A percentile compares a stretch with the other conserved stretches of the same genome.
These are phyloP conservation scores for Talaromyces sp. DNA, from an alignment of 2,329 filamentous ascomycete genomes.

Conservation along the genomic window DNA sequence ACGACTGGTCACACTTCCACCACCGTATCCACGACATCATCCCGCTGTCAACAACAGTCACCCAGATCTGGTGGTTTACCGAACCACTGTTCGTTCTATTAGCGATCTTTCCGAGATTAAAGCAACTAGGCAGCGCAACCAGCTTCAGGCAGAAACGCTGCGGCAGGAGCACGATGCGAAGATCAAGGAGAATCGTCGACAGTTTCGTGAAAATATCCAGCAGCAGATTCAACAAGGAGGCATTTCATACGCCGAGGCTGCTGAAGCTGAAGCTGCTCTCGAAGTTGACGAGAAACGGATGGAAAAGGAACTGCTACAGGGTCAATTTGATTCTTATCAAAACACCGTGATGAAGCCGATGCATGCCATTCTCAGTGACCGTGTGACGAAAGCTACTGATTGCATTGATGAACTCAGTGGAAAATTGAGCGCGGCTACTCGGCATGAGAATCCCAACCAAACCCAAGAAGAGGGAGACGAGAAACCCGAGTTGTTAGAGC, in stretches of 20 bases:
- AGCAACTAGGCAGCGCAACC: slow-evolving; percentile 53
- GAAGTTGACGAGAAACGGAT: slow-evolving; percentile 63
- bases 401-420: slow-evolving; percentile 72
- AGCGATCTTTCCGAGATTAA: slow-evolving; percentile 69
- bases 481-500: slow-evolving; percentile 87
- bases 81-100: slow-evolving; percentile 66
- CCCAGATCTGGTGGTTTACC: slow-evolving; percentile 74
- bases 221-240: slow-evolving; percentile 70
- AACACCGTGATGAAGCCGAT: slow-evolving; percentile 75
- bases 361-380: slow-evolving; percentile 70
- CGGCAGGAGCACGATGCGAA: slow-evolving; percentile 48
- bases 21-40: slow-evolving; percentile 88
- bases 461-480: slow-evolving; percentile 94
- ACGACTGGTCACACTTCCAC: slow-evolving; percentile 83
- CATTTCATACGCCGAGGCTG: slow-evolving; percentile 78
- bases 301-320: slow-evolving; percentile 68
- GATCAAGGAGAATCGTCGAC: slow-evolving; percentile 56
- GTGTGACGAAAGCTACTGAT: slow-evolving; percentile 66
- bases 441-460: slow-evolving; percentile 66
- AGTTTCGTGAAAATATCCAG: slow-evolving; percentile 70
- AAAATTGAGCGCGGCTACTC: slow-evolving; percentile 67
- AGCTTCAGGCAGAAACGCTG: slow-evolving; percentile 47
- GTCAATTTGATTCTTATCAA: slow-evolving; percentile 80
- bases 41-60: slow-evolving; percentile 96
- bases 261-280: slow-evolving; percentile 71